A percentile compares a stretch with the other conserved stretches of the same genome.
Evolutionary conservation across 495 filamentous ascomycete species (phyloP).

Genomic region (Geoglossum glabrum): DNA sequence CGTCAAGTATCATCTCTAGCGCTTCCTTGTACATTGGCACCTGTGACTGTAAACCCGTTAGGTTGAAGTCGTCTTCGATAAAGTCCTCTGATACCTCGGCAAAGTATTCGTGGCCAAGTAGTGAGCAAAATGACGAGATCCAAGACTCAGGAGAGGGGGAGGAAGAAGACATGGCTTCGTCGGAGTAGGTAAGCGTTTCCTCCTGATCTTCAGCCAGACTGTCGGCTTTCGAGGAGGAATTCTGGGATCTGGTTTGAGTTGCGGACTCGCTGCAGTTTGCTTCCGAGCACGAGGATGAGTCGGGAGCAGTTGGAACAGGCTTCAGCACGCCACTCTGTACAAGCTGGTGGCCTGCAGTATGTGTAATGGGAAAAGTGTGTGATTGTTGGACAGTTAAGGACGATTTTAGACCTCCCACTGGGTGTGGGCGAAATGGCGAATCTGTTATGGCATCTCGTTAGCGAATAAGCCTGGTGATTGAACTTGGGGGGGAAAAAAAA

Average conservation of each 20-base stretch:
- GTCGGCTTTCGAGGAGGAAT: neutral
- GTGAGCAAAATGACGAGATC: slow-evolving; percentile 91
- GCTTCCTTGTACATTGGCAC: slow-evolving; percentile 99
- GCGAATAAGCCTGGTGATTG: neutral
- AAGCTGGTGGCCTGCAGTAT: neutral
- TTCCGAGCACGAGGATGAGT: neutral
- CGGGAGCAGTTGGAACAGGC: neutral
- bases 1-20: slow-evolving; percentile 90
- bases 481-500: neutral
- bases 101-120: slow-evolving; percentile 95
- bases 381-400: neutral
- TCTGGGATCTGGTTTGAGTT: neutral
- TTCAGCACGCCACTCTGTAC: neutral
- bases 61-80: slow-evolving; percentile 98
- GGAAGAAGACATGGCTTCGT: slow-evolving; percentile 33
- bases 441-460: neutral
- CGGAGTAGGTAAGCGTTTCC: neutral
- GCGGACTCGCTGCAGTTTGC: neutral
- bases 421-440: neutral
- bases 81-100: slow-evolving; percentile 97
- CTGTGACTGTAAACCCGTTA: slow-evolving; percentile 84
- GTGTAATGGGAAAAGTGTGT: neutral
- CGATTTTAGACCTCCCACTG: neutral
- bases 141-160: slow-evolving; percentile 81
- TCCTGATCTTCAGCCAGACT: slow-evolving; percentile 3